Evolutionary conservation across 2,329 filamentous ascomycete genomes (phyloP).

Genomic region (Pochonia chlamydosporia): DNA sequence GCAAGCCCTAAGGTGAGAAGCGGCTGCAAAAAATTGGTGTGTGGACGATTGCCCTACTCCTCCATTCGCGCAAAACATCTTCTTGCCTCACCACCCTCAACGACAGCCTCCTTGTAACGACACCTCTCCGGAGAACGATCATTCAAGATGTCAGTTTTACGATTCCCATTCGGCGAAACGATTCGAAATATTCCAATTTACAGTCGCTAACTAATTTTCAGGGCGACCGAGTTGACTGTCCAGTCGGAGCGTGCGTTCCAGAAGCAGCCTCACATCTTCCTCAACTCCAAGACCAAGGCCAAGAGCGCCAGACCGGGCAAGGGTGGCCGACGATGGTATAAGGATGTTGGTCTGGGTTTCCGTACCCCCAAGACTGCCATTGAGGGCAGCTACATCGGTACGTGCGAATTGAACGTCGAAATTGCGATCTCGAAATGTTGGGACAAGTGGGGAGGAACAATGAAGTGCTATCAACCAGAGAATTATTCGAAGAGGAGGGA

Average conservation of each 20-base stretch:
- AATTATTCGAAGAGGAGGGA: background rate
- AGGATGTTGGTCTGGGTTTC: conserved; percentile 99
- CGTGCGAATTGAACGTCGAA: conserved; percentile 36
- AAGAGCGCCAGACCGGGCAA: conserved; percentile 83
- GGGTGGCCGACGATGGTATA: conserved; percentile 92
- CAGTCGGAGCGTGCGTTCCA: conserved; percentile 99
- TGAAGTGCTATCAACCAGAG: background rate
- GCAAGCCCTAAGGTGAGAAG: conserved; percentile 33
- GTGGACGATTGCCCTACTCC: conserved; percentile 31
- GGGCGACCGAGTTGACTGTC: conserved; percentile 98
- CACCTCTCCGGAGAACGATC: conserved; percentile 33
- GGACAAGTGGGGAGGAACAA: conserved; percentile 9
- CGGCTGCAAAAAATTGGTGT: conserved; percentile 28
- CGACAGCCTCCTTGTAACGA: conserved; percentile 33
- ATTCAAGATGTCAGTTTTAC: conserved; percentile 38
- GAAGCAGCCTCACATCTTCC: conserved; percentile 99
- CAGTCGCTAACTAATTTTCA: conserved; percentile 42
- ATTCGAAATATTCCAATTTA: conserved; percentile 5
- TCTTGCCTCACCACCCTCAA: conserved; percentile 28
- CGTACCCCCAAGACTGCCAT: conserved; percentile 97
- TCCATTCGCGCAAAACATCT: conserved; percentile 30
- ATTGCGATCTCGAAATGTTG: conserved; percentile 1
- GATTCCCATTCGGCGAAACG: conserved; percentile 3
- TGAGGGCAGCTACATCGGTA: conserved; percentile 99
- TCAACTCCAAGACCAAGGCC: conserved; percentile 89